phyloP scores from a whole-genome alignment of 768 basidiomycete species.

The Dentipellis fragilis region DNA sequence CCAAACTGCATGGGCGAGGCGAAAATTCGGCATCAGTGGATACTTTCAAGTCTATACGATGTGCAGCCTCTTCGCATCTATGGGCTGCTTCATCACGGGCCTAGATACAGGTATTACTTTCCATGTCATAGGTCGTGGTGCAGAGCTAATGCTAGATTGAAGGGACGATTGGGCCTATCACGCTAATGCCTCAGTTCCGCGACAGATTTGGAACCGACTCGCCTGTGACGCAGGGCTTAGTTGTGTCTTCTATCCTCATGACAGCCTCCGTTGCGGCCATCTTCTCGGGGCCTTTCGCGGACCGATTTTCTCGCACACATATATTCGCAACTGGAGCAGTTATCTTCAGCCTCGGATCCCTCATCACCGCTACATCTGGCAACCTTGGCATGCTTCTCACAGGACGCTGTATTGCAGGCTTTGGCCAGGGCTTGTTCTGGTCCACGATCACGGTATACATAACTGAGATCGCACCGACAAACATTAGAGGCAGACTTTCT shows the following conservation, averaged over 20 bases:
- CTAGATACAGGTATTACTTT: constrained; percentile 21
- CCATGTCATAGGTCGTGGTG: too few species aligned
- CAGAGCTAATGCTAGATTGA: background rate
- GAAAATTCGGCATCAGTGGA: background rate
- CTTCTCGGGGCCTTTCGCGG: constrained; percentile 32
- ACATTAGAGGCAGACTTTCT: constrained; percentile 31
- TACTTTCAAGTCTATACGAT: background rate
- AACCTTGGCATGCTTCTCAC: constrained; percentile 28
- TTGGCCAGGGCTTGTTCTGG: constrained; percentile 36
- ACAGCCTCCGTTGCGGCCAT: constrained; percentile 31
- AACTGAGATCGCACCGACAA: constrained; percentile 31
- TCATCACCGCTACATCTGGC: constrained; percentile 26
- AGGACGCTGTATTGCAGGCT: constrained; percentile 35
- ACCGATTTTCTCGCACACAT: constrained; percentile 35
- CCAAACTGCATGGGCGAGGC: background rate
- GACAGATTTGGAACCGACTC: constrained; percentile 25
- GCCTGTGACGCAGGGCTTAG: constrained; percentile 30
- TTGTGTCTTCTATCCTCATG: constrained; percentile 33
- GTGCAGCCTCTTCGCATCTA: constrained; percentile 1
- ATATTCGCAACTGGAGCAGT: constrained; percentile 34
- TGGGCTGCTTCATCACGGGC: constrained; percentile 27
- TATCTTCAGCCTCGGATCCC: constrained; percentile 32
- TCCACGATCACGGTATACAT: constrained; percentile 30
- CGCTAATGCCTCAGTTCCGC: constrained; percentile 35
- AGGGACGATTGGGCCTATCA: constrained; percentile 32